Base-by-base conservation (phyloP, 2,329 filamentous ascomycete genomes). In the Talaromyces verruculosus region DNA sequence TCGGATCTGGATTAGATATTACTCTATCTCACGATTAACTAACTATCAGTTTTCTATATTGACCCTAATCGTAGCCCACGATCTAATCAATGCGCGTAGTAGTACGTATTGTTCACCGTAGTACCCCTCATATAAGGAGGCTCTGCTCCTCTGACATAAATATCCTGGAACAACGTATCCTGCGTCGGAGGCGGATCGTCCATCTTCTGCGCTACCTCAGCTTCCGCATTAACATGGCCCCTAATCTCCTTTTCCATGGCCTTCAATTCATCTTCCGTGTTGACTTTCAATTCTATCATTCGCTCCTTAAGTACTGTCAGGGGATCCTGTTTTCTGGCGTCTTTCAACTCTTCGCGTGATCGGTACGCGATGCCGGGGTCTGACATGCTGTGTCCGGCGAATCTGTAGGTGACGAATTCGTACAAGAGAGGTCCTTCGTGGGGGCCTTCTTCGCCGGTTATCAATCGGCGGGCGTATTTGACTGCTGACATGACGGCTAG, bases 321-420 rank as follows among this genome's bases (percentile, higher is more conserved):
- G 71, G 93, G 92, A 83, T 97, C 93, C 82, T 97, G 92, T 82
- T 90, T 93, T 73, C 93, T 90, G 92, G 97, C 97, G 80, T 92
- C 92, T 84, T 96, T 92, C 75, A 97, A 95, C 83, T 97, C 93
- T 84, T 97, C 93, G 80, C 93, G 91, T 70, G 93, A 96, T 79
- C 92, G 89, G 89, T 97, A 97, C 72, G 93, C 97, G 79, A 93
- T 97, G 79, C 93, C 93, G 61, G 93, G 93, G 80, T 97, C 93
- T 74, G 92, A 96, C 93, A 97, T 97, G 82, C 92, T 96, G 88
- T 97, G 93, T 71, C 93, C 93, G 77, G 93, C 93, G 80, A 97
- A 97, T 77, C 93, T 88, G 88, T 97, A 97, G 71, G 93, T 97
- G 75, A 97, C 92, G 80, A 95, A 97, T 84, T 97, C 93, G 79